Percentiles rank a stretch among this genome's conserved stretches.
phyloP scores from a whole-genome alignment of 140 eudicot genomes.

The Stevia rebaudiana region DNA sequence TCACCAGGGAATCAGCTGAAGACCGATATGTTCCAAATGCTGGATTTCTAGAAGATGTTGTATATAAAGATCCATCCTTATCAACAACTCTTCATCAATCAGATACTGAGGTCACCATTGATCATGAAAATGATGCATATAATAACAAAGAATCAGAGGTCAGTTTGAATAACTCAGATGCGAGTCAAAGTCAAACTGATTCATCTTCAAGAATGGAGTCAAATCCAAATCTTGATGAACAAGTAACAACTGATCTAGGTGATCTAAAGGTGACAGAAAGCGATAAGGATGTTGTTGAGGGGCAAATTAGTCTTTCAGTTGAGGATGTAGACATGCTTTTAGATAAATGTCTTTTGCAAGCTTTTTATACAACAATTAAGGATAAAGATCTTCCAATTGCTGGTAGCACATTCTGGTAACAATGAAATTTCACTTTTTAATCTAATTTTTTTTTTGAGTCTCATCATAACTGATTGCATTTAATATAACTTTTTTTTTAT shows the following conservation, averaged over 20 bases:
- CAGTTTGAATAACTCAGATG: constrained; percentile 25
- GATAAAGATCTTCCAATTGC: constrained; percentile 98
- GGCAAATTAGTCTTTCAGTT: constrained; percentile 42
- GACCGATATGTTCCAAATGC: constrained; percentile 77
- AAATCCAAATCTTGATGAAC: constrained; percentile 26
- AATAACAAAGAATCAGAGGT: constrained; percentile 34
- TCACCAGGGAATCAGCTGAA: constrained; percentile 84
- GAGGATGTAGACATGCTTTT: constrained; percentile 66
- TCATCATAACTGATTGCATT: background rate
- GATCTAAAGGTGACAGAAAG: constrained; percentile 48
- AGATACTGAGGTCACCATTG: constrained; percentile 39
- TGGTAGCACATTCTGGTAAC: constrained; percentile 90
- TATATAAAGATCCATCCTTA: constrained; percentile 66
- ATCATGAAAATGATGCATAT: constrained; percentile 29
- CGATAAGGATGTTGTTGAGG: constrained; percentile 46
- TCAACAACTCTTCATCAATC: constrained; percentile 36
- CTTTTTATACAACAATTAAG: constrained; percentile 82
- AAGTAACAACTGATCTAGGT: constrained; percentile 38
- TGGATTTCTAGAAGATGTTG: constrained; percentile 73
- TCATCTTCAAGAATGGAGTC: constrained; percentile 22
- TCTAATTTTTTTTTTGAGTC: background rate
- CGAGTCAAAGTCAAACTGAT: constrained; percentile 26
- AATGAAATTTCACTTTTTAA: background rate
- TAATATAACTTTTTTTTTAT: background rate
- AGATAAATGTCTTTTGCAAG: constrained; percentile 89